phyloP scores from a whole-genome alignment of 495 filamentous ascomycete genomes.

The Xylaria nigripes region DNA sequence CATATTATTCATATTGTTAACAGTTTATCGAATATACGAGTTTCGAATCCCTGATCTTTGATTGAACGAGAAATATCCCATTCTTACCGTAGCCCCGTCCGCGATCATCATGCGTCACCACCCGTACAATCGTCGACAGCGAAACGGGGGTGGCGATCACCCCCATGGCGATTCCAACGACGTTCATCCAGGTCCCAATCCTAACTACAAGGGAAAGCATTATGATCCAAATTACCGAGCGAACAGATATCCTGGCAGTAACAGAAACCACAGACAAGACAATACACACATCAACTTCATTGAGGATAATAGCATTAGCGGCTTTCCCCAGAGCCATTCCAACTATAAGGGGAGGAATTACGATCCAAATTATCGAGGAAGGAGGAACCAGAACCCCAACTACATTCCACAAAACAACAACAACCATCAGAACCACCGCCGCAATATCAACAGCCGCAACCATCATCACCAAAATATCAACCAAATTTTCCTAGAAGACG shows the following conservation, averaged over 20 bases:
- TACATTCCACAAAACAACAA: neutral
- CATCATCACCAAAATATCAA: no score
- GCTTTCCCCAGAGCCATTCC: neutral
- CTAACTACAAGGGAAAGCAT: neutral
- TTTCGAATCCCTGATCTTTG: neutral
- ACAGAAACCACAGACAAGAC: neutral
- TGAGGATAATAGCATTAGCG: no score
- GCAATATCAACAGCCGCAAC: no score
- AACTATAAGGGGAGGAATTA: neutral
- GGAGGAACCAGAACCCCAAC: neutral
- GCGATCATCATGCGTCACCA: neutral
- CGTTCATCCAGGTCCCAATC: neutral
- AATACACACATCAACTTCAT: no score
- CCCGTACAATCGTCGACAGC: neutral
- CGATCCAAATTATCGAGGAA: neutral
- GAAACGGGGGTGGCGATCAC: no score
- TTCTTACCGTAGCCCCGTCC: neutral
- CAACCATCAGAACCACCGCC: neutral
- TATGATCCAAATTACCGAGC: slow-evolving; percentile 2
- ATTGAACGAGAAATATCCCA: neutral
- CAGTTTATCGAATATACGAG: neutral
- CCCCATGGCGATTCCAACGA: neutral
- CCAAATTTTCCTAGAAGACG: no score
- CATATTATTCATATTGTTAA: neutral
- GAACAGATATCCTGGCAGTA: neutral